Conservation (phyloP, 257 asterid genomes). For the Handroanthus guayacan region DNA sequence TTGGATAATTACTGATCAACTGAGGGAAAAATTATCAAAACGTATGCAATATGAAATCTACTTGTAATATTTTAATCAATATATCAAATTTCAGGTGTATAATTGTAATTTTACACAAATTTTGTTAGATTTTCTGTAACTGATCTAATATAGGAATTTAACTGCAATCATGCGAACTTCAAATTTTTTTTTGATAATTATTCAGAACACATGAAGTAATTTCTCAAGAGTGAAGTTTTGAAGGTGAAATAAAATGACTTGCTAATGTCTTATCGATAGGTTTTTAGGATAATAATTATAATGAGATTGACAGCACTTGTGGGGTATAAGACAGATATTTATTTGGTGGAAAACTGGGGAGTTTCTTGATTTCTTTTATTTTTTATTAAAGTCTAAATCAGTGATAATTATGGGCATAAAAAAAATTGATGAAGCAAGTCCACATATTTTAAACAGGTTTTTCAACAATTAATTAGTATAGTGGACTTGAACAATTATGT, state of each 20-base stretch:
- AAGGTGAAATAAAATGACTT: constrained; percentile 37
- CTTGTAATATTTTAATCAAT: too few relatives aligned
- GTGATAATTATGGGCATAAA: constrained; percentile 20
- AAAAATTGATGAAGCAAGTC: constrained; percentile 25
- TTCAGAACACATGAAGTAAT: background rate
- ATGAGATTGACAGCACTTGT: constrained; percentile 70
- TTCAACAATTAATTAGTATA: constrained; percentile 5
- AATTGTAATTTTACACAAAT: too few relatives aligned
- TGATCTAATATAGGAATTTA: too few relatives aligned
- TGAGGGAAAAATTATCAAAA: too few relatives aligned
- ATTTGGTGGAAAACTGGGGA: constrained; percentile 50
- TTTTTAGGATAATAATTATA: constrained; percentile 45
- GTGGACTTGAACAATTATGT: constrained; percentile 3
- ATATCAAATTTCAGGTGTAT: too few relatives aligned
- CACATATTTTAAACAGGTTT: constrained; percentile 33
- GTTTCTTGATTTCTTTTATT: background rate
- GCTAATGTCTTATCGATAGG: constrained; percentile 50
- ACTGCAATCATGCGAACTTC: too few relatives aligned
- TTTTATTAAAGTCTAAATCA: background rate
- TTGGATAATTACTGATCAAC: too few relatives aligned
- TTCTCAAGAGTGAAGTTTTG: constrained; percentile 17
- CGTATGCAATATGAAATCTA: too few relatives aligned
- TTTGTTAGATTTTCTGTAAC: too few relatives aligned
- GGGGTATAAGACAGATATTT: constrained; percentile 74
- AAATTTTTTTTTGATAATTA: background rate